Evolutionary conservation across 352 stramenopile genomes (phyloP), one percentile per base, ranked within the genome.

Genomic region (Thraustochytrium striatum): DNA sequence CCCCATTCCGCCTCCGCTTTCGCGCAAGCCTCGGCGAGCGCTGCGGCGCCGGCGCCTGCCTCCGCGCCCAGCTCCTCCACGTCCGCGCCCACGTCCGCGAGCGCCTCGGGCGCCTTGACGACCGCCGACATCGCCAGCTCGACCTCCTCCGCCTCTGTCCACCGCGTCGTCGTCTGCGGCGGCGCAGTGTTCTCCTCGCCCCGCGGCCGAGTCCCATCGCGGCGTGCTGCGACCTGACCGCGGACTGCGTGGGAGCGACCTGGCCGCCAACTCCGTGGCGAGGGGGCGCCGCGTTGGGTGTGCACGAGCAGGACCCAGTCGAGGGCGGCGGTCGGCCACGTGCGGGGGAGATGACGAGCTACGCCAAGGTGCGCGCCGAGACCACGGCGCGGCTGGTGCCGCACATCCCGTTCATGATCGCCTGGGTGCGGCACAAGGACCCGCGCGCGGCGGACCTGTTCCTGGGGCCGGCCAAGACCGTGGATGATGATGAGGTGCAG

Each of bases 401-500:
- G 44, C 65, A 75, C 19, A 25, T 75, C 5, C 65, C 65, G 19
- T 75, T 75, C 36, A 32, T 75, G 19, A 21, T 75, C 5, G 25
- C 65, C 28, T 75, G 52, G 44, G 28, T 75, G 30, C 65, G 65
- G 50, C 65, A 75, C 65, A 68, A 36, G 11, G 8, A 72, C 16
- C 13, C 16, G 33, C 32, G 44, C 43, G 65, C 65, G n/a, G 65
- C 43, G 19, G 65, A 75, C 0, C 52, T 75, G 19, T 50, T 75
- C 30, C 25, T 75, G 19, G 1, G 13, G n/a, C 32, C n/a, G 7
- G 9, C 50, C 61, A 57, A 55, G 41, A 21, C 19, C 65, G 50
- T 75, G 9, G 11, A 30, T 9, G 65, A 75, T 16, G 11, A 38
- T 3, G 65, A 75, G 19, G 65, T 32, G 38, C 13, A 65, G 1